These are phyloP conservation scores for Caulochytrium protostelioides DNA, from an alignment of 371 early-diverging fungal species.

Conservation along the genomic window DNA sequence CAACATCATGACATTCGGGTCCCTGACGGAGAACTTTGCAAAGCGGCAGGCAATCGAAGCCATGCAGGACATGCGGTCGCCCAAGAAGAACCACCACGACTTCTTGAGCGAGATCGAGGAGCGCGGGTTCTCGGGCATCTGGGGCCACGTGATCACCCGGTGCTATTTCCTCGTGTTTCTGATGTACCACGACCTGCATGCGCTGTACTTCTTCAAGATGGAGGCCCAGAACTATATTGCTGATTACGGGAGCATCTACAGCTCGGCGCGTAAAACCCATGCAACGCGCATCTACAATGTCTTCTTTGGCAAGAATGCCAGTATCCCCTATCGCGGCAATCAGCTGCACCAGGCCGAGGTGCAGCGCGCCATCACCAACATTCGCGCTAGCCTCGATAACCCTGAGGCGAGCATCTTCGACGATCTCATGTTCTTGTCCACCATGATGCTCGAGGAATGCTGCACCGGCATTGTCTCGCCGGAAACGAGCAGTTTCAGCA, in stretches of 20 bases:
- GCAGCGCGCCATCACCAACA: conserved; percentile 1
- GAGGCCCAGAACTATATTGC: conserved; percentile 12
- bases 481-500: too few species aligned
- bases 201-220: conserved; percentile 13
- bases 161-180: conserved; percentile 19
- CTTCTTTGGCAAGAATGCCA: conserved; percentile 8
- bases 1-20: too few species aligned
- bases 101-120: conserved; percentile 10
- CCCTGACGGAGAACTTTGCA: too few species aligned
- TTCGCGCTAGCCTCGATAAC: conserved; percentile 4
- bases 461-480: too few species aligned
- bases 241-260: conserved; percentile 5
- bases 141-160: conserved; percentile 8
- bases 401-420: conserved; percentile 12
- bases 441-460: too few species aligned
- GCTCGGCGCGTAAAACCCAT: conserved; percentile 7
- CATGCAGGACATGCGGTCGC: too few species aligned
- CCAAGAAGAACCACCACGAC: too few species aligned
- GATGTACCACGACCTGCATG: conserved; percentile 11
- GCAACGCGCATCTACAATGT: conserved; percentile 13
- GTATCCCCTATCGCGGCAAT: conserved; percentile 2
- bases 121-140: conserved; percentile 11
- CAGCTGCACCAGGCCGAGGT: not conserved
- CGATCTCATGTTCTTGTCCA: too few species aligned
- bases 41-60: too few species aligned